A percentile compares a stretch with the other conserved stretches of the same genome.
These are phyloP conservation scores for Kwoniella sp. DNA, from an alignment of 768 basidiomycete genomes.

Conservation along the genomic window DNA sequence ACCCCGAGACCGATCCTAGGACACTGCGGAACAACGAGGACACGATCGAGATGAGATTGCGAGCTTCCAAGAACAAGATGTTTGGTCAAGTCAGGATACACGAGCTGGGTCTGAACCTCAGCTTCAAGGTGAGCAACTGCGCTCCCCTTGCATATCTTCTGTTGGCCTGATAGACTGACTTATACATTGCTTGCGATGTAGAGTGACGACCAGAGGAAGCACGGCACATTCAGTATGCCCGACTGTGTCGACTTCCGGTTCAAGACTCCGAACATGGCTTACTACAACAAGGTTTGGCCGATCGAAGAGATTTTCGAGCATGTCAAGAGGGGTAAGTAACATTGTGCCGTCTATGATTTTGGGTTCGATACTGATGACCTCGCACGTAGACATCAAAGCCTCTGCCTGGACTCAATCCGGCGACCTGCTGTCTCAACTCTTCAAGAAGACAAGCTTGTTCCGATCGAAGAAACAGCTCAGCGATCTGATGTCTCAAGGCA, in stretches of 20 bases:
- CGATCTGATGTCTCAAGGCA: constrained; percentile 12
- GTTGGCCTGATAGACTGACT: not conserved
- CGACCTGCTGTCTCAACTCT: constrained; percentile 35
- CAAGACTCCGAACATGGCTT: constrained; percentile 76
- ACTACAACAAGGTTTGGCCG: constrained; percentile 58
- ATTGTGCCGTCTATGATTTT: constrained; percentile 1
- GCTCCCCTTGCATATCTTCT: not conserved
- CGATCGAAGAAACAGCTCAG: constrained; percentile 33
- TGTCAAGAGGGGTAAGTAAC: constrained; percentile 49
- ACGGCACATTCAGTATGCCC: constrained; percentile 42
- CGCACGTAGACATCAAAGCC: constrained; percentile 9
- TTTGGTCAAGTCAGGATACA: constrained; percentile 76
- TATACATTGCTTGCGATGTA: constrained; percentile 10
- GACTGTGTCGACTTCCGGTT: constrained; percentile 77
- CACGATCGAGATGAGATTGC: constrained; percentile 59
- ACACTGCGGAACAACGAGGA: constrained; percentile 33
- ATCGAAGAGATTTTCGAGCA: constrained; percentile 55
- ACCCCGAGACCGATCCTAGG: constrained; percentile 9
- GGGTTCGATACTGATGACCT: not conserved
- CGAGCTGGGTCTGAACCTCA: constrained; percentile 65
- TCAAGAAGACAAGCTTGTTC: constrained; percentile 35
- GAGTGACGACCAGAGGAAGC: constrained; percentile 42
- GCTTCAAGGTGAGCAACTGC: constrained; percentile 61
- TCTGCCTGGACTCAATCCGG: constrained; percentile 29
- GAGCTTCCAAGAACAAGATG: constrained; percentile 74